Percentiles rank a stretch among this genome's conserved stretches.
phyloP scores from a whole-genome alignment of 2,329 filamentous ascomycete genomes.

The Fusarium multiceps region DNA sequence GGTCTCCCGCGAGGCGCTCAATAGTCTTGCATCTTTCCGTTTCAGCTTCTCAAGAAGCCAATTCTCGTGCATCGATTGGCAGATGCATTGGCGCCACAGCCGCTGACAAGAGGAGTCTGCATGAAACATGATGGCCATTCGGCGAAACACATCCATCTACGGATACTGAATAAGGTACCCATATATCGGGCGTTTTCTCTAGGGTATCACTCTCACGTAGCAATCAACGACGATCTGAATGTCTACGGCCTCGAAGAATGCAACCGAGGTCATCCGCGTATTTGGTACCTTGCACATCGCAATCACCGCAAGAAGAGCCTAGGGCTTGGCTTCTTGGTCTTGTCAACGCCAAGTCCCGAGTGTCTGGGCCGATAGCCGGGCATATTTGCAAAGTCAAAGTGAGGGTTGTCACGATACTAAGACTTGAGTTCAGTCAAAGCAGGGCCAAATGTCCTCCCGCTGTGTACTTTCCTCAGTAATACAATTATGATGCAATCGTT shows the following conservation, averaged over 20 bases:
- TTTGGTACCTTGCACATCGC: constrained; percentile 24
- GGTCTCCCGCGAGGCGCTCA: neutral
- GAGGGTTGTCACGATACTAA: neutral
- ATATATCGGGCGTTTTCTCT: neutral
- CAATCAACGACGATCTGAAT: constrained; percentile 27
- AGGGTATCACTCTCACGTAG: neutral
- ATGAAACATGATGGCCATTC: constrained; percentile 11
- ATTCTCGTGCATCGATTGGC: neutral
- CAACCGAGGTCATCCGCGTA: constrained; percentile 2
- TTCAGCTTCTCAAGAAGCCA: neutral
- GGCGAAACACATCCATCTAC: neutral
- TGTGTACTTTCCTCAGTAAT: neutral
- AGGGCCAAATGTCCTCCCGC: neutral
- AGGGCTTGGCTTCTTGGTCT: constrained; percentile 10
- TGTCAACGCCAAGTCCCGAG: neutral
- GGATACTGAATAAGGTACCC: neutral
- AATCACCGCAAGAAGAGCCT: constrained; percentile 18
- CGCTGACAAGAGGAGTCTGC: constrained; percentile 7
- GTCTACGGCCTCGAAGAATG: neutral
- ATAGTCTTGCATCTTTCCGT: neutral
- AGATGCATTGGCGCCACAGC: constrained; percentile 4
- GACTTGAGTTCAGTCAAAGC: neutral
- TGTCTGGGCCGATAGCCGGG: neutral
- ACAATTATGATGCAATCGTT: constrained; percentile 24
- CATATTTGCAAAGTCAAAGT: neutral